Base-by-base conservation (phyloP, 192 early-diverging fungal species). In the Obelidium mucronatum region DNA sequence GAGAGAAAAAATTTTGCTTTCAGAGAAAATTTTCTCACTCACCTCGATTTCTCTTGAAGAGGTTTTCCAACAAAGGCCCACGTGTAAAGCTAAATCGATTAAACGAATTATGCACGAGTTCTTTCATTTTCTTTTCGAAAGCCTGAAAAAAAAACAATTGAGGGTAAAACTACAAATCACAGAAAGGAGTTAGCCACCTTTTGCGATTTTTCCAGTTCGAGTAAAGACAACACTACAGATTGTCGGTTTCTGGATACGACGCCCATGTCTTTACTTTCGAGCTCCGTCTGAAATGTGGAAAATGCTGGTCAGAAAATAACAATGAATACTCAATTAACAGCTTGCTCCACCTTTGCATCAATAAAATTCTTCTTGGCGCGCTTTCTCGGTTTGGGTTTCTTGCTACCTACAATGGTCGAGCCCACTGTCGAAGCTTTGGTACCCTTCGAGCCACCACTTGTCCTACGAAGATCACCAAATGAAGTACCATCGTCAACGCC, bases 71-170 rank as follows among this genome's bases (percentile, higher is more conserved):
- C 15, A 35, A 39, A 28, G 67, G 39, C 8, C 67, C 67, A 28
- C 52, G 52, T 5, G 19, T 40, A 42, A 68, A 68, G n/a, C 36
- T 24, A 31, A 68, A 68, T 24, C 67, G 42, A 68, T 68, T 68
- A 24, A 51, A 68, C 8, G 67, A 44, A 37, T 19, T 26, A 3
- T 40, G 34, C 11, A 40, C 63, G 63, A n/a, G 34, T 37, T 11
- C 15, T 8, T 3, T 66, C 36, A 66, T 66, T 37, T 66, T 66
- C 17, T 11, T 39, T 17, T 66, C 37, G n/a, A 26, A 15, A n/a
- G n/a, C 63, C 63, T 66, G 35, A 13, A 2, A 24, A 66, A 66
- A 36, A 19, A 15, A 48, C 8, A 19, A 19, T 48, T 48, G 44
- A 19, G n/a, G n/a, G n/a, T n/a, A n/a, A 48, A 48, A 48, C 11